Evolutionary conservation across 805 yeast species (phyloP).

Genomic region (Lipomyces yamadae): DNA sequence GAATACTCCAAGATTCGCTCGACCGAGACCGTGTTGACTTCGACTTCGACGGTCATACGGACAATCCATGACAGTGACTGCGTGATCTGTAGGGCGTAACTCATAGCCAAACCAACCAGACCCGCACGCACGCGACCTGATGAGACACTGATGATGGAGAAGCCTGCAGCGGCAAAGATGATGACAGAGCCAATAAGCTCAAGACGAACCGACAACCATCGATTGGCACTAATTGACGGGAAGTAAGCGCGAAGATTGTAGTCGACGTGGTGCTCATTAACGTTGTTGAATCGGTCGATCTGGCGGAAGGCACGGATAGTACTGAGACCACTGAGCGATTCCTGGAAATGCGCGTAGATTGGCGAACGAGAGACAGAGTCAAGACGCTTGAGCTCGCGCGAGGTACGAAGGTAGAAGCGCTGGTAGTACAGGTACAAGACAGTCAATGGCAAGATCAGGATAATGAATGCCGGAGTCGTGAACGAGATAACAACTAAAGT

Average conservation of each 20-base stretch:
- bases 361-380: conserved; percentile 74
- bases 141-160: conserved; percentile 71
- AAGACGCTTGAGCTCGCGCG: conserved; percentile 79
- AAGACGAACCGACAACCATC: conserved; percentile 96
- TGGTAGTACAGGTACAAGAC: conserved; percentile 72
- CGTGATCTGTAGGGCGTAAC: conserved; percentile 91
- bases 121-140: conserved; percentile 83
- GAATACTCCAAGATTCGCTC: conserved; percentile 93
- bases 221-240: conserved; percentile 88
- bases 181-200: conserved; percentile 90
- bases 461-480: conserved; percentile 85
- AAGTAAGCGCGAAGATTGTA: conserved; percentile 89
- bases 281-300: conserved; percentile 60
- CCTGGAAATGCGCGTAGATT: conserved; percentile 80
- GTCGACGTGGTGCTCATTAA: conserved; percentile 66
- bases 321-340: conserved; percentile 74
- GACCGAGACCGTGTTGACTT: conserved; percentile 94
- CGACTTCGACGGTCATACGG: conserved; percentile 98
- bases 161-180: conserved; percentile 82
- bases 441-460: conserved; percentile 72
- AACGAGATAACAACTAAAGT: conserved; percentile 79
- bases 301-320: conserved; percentile 83
- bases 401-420: conserved; percentile 65
- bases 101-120: conserved; percentile 88
- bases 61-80: conserved; percentile 97